phyloP scores from a whole-genome alignment of 2,329 filamentous ascomycete species.

The Colletotrichum lindemuthianum region DNA sequence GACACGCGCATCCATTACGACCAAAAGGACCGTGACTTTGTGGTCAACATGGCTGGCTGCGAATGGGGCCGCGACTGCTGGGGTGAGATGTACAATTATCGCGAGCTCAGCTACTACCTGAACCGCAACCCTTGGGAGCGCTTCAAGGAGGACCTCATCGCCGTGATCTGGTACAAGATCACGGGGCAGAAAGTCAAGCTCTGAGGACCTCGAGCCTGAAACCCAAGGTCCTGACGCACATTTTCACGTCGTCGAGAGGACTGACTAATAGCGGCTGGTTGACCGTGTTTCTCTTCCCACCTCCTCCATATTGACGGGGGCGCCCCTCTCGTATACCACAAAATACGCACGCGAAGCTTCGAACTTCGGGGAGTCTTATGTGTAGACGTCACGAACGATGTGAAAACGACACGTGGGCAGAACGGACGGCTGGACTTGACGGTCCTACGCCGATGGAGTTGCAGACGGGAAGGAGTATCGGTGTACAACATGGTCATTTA shows the following conservation, averaged over 20 bases:
- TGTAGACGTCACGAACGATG: slow-evolving; percentile 23
- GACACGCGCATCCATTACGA: slow-evolving; percentile 87
- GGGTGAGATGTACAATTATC: slow-evolving; percentile 97
- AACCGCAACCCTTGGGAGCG: slow-evolving; percentile 86
- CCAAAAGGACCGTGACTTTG: slow-evolving; percentile 85
- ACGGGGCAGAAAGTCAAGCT: slow-evolving; percentile 70
- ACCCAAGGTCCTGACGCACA: slow-evolving; percentile 19
- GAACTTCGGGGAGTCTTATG: slow-evolving; percentile 19
- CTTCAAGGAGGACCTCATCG: slow-evolving; percentile 74
- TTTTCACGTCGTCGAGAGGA: slow-evolving; percentile 22
- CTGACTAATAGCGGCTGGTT: slow-evolving; percentile 33
- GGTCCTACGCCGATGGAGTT: slow-evolving; percentile 24
- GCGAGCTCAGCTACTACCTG: slow-evolving; percentile 88
- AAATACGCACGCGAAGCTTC: slow-evolving; percentile 24
- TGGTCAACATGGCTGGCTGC: slow-evolving; percentile 99
- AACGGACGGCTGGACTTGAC: slow-evolving; percentile 8
- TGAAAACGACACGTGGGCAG: slow-evolving; percentile 21
- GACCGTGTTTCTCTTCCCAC: slow-evolving; percentile 34
- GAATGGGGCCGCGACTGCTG: slow-evolving; percentile 97
- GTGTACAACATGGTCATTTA: slow-evolving; percentile 18
- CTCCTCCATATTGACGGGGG: slow-evolving; percentile 24
- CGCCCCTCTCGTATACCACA: slow-evolving; percentile 32
- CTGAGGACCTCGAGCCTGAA: slow-evolving; percentile 40
- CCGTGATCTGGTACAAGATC: slow-evolving; percentile 70
- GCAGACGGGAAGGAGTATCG: slow-evolving; percentile 28